A percentile compares a stretch with the other conserved stretches of the same genome.
Evolutionary conservation across 2,329 filamentous ascomycete species (phyloP).

Genomic region (Xylariaceae sp.): DNA sequence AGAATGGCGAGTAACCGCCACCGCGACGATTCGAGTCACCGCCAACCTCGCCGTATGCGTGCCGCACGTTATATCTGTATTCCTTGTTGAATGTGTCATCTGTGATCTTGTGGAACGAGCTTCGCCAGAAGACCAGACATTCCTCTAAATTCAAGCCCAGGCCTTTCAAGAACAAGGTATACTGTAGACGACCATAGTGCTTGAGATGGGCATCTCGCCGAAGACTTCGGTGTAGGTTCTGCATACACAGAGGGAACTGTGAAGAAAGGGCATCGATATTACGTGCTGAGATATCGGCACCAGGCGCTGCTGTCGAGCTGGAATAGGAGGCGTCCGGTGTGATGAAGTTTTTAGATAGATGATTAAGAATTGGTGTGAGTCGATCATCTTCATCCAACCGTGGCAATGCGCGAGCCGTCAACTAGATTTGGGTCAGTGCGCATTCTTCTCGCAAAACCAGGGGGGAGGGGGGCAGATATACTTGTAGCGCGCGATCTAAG

Average conservation of each 20-base stretch:
- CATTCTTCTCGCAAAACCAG: conserved; percentile 5
- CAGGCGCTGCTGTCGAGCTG: conserved; percentile 58
- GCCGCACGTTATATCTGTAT: conserved; percentile 95
- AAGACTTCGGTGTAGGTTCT: conserved; percentile 77
- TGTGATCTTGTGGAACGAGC: conserved; percentile 75
- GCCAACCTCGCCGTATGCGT: conserved; percentile 90
- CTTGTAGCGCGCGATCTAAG: conserved; percentile 78
- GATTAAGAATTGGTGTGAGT: conserved; percentile 59
- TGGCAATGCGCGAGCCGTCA: conserved; percentile 85
- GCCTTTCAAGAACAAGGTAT: conserved; percentile 93
- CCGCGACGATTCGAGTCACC: conserved; percentile 84
- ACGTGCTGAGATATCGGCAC: conserved; percentile 68
- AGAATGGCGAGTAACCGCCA: conserved; percentile 83
- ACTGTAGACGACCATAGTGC: conserved; percentile 88
- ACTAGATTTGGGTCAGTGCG: conserved; percentile 39
- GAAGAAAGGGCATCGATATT: conserved; percentile 74
- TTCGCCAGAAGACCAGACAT: conserved; percentile 85
- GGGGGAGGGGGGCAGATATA: conserved; percentile 35
- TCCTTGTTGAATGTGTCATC: conserved; percentile 97
- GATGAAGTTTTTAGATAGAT: conserved; percentile 94
- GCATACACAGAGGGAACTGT: conserved; percentile 92
- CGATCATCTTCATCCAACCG: conserved; percentile 95
- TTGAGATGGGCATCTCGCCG: conserved; percentile 87
- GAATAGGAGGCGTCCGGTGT: conserved; percentile 82
- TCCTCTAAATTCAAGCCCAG: conserved; percentile 91